Base-by-base conservation (phyloP, 2,329 filamentous ascomycete species). In the Coniella vitis region DNA sequence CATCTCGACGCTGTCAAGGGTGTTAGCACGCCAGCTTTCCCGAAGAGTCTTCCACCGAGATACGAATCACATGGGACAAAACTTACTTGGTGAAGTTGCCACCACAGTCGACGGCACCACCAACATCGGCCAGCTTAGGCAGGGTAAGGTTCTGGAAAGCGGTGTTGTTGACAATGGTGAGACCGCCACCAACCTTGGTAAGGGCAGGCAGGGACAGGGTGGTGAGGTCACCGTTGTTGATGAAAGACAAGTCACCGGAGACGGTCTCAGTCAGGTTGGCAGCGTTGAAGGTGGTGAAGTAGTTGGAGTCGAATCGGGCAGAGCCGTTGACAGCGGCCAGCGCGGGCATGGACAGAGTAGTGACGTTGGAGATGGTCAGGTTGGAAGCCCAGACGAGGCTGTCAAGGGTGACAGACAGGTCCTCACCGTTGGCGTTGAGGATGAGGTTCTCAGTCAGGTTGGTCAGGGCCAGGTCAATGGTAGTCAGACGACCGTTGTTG, bases 91-190 rank as follows among this genome's bases (percentile, higher is more conserved):
- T 77, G 69, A 96, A 94, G 73, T 82, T 86, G 61, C 93, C 93
- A 60, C 83, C 83, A 66, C 95, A 81, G 66, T 89, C 84, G 63
- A 97, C 75, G 60, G 88, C 89, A 71, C 90, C 91, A 56, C 75
- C 78, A 51, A 96, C 80, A 48, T 72, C 78, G 63, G 78, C 63
- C 22, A 98, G 78, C 56, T 73, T 64, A 54, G 78, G 75, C 70
- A 97, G 86, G 31, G 78, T 68, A 49, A 96, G 74, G 53, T 71
- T 65, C 49, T 69, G 59, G 31, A 96, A 78, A 48, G 74, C 72
- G 53, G 88, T 87, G 83, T 97, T 96, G 81, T 95, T 95, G 69
- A 87, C 84, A 63, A 98, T 81, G 59, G 86, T 82, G 65, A 95
- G 79, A 65, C 86, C 88, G 71, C 88, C 90, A 58, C 78, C 81